Evolutionary conservation across 495 filamentous ascomycete species (phyloP).

Genomic region (Neurospora sp.): DNA sequence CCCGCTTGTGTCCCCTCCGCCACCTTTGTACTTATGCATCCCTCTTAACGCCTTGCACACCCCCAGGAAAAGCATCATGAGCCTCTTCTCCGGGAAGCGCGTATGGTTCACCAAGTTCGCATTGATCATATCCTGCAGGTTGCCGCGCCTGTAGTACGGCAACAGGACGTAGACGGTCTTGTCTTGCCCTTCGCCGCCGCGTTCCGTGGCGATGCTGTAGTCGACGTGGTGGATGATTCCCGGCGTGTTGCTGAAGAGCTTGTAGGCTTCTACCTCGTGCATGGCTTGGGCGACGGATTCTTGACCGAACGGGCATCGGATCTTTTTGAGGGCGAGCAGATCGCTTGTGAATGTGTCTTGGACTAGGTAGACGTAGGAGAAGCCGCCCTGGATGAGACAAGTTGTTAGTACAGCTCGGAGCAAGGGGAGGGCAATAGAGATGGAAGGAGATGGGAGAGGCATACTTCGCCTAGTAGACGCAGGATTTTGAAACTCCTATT

Average conservation of each 20-base stretch:
- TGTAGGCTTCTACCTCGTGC: slow-evolving; percentile 95
- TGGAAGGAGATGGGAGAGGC: neutral
- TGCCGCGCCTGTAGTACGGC: slow-evolving; percentile 89
- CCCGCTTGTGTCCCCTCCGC: slow-evolving; percentile 21
- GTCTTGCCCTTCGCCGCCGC: slow-evolving; percentile 47
- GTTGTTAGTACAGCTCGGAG: neutral
- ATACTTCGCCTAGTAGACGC: slow-evolving; percentile 79
- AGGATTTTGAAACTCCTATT: slow-evolving; percentile 90
- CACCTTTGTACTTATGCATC: slow-evolving; percentile 78
- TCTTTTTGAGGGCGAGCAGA: slow-evolving; percentile 94
- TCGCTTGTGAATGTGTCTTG: slow-evolving; percentile 73
- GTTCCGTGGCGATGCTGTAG: slow-evolving; percentile 51
- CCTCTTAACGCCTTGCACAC: slow-evolving; percentile 78
- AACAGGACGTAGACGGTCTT: slow-evolving; percentile 97
- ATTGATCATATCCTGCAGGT: slow-evolving; percentile 96
- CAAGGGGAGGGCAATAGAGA: neutral
- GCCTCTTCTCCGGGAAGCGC: slow-evolving; percentile 74
- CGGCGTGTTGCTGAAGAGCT: slow-evolving; percentile 67
- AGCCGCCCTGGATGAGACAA: slow-evolving; percentile 59
- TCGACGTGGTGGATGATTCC: slow-evolving; percentile 90
- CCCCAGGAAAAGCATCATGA: slow-evolving; percentile 86
- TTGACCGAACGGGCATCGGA: slow-evolving; percentile 90
- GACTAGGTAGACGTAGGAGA: slow-evolving; percentile 97
- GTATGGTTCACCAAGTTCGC: slow-evolving; percentile 96
- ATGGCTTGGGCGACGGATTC: slow-evolving; percentile 90